A percentile compares a stretch with the other conserved stretches of the same genome.
Conservation (phyloP, 495 filamentous ascomycete genomes). For the Penicillium lividum region DNA sequence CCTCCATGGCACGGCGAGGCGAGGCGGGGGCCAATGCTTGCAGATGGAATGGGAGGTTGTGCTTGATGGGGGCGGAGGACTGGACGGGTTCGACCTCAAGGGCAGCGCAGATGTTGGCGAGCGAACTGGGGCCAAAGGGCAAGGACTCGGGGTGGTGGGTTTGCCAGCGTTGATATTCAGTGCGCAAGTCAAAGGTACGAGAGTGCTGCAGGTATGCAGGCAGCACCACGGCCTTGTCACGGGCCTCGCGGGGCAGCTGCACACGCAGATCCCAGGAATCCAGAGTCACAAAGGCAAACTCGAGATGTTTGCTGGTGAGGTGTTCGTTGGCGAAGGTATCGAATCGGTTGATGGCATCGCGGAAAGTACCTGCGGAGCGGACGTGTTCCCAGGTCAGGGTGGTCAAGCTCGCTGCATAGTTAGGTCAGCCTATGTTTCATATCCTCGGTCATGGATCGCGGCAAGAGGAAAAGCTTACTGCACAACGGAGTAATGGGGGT, state of each 20-base stretch:
- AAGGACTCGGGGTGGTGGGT: constrained; percentile 96
- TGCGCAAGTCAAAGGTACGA: constrained; percentile 91
- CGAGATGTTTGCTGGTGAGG: constrained; percentile 77
- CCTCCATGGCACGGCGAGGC: constrained; percentile 96
- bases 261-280: constrained; percentile 99
- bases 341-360: constrained; percentile 93
- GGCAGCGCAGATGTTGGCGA: constrained; percentile 96
- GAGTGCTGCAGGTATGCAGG: constrained; percentile 98
- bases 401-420: constrained; percentile 80
- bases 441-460: constrained; percentile 3
- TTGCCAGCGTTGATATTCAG: constrained; percentile 98
- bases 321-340: constrained; percentile 90
- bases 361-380: constrained; percentile 91
- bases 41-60: constrained; percentile 96
- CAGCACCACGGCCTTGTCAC: constrained; percentile 94
- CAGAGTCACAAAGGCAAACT: constrained; percentile 97
- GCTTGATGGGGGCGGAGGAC: constrained; percentile 95
- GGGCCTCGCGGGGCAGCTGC: constrained; percentile 93
- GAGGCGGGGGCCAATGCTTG: constrained; percentile 95
- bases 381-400: constrained; percentile 99
- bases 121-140: constrained; percentile 90
- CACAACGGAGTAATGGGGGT: constrained; percentile 97
- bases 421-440: constrained; percentile 30
- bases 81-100: constrained; percentile 97
- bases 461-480: constrained; percentile 65